Base-by-base conservation (phyloP, 192 early-diverging fungal species). In the Rhizophagus sp. region DNA sequence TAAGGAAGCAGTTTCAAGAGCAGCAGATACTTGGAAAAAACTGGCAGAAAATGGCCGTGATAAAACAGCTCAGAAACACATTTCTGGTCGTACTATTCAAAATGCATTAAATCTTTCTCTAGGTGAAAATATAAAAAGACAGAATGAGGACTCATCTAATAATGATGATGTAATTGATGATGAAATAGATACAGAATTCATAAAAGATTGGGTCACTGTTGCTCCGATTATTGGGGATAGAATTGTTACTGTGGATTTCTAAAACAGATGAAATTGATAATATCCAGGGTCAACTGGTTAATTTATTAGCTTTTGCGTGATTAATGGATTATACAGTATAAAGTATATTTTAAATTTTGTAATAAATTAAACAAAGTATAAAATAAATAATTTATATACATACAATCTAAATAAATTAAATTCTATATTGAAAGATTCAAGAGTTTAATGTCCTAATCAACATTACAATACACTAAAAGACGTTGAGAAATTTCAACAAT, bases 141-240 rank as follows among this genome's bases (percentile, higher is more conserved):
- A 83, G 17, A 74, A 82, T 69, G 85, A 89, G 75, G 4, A 79
- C 78, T 50, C 50, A 83, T 24, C 68, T n/a, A 70, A 11, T 39
- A 22, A 22, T 2, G 82, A 83, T 27, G 80, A 83, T n/a, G 71
- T 83, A 27, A 83, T 73, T 44, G 84, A 87, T 39, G 81, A 83
- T 73, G 83, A 88, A 57, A 75, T 75, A 57, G 74, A 82, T 0
- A 78, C 75, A 39, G 81, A 85, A 2, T 83, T 89, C 79, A 25
- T 90, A 8, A 83, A 85, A n/a, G 80, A 80, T 65, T 92, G 89
- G 89, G 89, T 88, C 12, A 88, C 86, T 66, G 84, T 92, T 22
- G 81, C 85, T 36, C 90, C 90, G 6, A 65, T 79, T 19, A 78
- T 86, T 25, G 89, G 90, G 41, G 90, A 87, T 33, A 85, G 90